Percentiles rank a stretch among this genome's conserved stretches.
Evolutionary conservation across 129 eudicot species (phyloP).

Genomic region (Artemisia tridentata): DNA sequence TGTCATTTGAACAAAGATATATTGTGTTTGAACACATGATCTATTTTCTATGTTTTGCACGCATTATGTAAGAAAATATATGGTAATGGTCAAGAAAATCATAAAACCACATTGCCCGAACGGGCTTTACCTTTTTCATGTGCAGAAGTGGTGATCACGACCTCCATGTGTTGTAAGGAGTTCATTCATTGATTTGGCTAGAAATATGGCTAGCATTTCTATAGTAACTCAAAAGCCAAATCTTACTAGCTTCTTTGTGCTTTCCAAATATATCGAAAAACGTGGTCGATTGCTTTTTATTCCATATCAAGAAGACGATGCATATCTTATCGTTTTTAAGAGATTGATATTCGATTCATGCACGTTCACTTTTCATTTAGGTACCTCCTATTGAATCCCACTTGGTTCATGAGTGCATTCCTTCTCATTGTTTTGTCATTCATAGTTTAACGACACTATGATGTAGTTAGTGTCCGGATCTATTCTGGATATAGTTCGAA

Average conservation of each 20-base stretch:
- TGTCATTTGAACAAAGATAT: too few relatives aligned
- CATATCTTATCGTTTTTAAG: background rate
- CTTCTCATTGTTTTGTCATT: background rate
- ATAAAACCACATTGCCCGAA: constrained; percentile 1
- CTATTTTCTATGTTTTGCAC: background rate
- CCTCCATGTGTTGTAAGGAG: background rate
- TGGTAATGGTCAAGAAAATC: background rate
- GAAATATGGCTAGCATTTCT: background rate
- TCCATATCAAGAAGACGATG: background rate
- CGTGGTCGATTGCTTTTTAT: background rate
- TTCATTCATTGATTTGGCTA: constrained; percentile 6
- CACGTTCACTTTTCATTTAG: background rate
- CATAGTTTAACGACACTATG: background rate
- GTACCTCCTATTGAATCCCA: background rate
- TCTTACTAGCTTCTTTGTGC: background rate
- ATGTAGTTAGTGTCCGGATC: background rate
- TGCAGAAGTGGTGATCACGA: constrained; percentile 2
- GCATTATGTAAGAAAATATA: background rate
- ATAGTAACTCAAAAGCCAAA: constrained; percentile 5
- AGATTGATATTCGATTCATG: background rate
- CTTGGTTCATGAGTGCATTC: background rate
- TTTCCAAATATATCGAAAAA: background rate
- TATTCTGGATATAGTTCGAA: background rate
- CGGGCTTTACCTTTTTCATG: background rate
- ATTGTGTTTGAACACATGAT: background rate